Percentiles rank a stretch among this genome's conserved stretches.
Evolutionary conservation across 2,329 filamentous ascomycete genomes (phyloP).

Genomic region (Endothia cerciana): DNA sequence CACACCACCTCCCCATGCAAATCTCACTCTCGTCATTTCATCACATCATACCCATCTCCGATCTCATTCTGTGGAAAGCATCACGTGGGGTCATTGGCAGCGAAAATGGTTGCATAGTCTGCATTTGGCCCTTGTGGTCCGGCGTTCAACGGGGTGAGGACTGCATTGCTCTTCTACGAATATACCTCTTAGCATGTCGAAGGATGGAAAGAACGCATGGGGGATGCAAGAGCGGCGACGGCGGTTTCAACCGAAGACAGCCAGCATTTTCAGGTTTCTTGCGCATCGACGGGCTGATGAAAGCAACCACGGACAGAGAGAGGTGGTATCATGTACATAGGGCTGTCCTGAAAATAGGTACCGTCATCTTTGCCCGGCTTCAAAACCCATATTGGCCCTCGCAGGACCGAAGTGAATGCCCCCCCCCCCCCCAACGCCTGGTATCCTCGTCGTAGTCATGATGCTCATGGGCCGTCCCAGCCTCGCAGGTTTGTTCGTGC

Average conservation of each 20-base stretch:
- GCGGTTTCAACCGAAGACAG: background rate
- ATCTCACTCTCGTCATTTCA: background rate
- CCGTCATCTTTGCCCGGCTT: constrained; percentile 19
- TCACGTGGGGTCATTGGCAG: constrained; percentile 17
- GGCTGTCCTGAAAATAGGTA: constrained; percentile 22
- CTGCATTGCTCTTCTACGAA: constrained; percentile 24
- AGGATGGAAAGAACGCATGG: constrained; percentile 17
- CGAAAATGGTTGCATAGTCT: constrained; percentile 23
- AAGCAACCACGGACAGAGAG: background rate
- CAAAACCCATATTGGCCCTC: background rate
- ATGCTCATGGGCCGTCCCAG: constrained; percentile 15
- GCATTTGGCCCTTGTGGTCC: constrained; percentile 21
- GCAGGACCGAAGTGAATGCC: constrained; percentile 15
- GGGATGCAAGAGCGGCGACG: background rate
- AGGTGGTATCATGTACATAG: constrained; percentile 16
- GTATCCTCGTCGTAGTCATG: constrained; percentile 25
- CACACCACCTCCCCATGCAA: background rate
- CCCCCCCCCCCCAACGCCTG: constrained; percentile 26
- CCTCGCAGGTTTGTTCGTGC: background rate
- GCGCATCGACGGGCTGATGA: background rate
- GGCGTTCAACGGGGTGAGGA: constrained; percentile 19
- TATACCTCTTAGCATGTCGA: constrained; percentile 27
- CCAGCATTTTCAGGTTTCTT: constrained; percentile 2
- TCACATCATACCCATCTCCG: background rate
- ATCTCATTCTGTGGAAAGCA: constrained; percentile 2